Percentiles rank a stretch among this genome's conserved stretches.
Conservation (phyloP, 441 rosid species). For the Capsella rubella region DNA sequence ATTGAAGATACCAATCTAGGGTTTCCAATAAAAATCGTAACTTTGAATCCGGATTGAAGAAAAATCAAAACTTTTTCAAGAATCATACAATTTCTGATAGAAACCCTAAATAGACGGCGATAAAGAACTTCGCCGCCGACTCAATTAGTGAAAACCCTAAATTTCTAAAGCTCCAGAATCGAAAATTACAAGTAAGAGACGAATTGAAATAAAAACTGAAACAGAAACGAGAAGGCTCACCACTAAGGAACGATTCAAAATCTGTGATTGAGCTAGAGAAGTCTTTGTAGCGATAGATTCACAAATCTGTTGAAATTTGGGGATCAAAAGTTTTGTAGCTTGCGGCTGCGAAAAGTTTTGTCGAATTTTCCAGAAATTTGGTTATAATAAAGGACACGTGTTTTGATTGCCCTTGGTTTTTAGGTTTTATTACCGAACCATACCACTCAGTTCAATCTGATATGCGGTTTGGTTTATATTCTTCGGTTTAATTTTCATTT, state of each 20-base stretch:
- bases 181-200: slow-evolving; percentile 2
- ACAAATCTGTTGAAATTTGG: neutral
- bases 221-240: slow-evolving; percentile 17
- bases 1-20: slow-evolving; percentile 11
- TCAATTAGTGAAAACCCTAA: slow-evolving; percentile 25
- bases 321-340: slow-evolving; percentile 24
- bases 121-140: neutral
- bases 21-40: neutral
- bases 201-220: neutral
- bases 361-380: neutral
- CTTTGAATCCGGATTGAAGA: neutral
- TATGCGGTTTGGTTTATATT: no score
- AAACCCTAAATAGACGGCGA: neutral
- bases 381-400: neutral
- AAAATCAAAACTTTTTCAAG: slow-evolving; percentile 4
- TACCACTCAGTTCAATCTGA: slow-evolving; percentile 9
- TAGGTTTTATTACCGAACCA: slow-evolving; percentile 29
- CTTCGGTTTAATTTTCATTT: no score
- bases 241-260: slow-evolving; percentile 22
- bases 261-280: slow-evolving; percentile 14
- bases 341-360: slow-evolving; percentile 34
- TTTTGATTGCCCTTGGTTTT: slow-evolving; percentile 10
- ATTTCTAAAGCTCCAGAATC: neutral
- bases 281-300: slow-evolving; percentile 1
- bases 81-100: neutral